Evolutionary conservation across 164 flowering plant species (phyloP), one percentile per base, ranked within the genome.

Genomic region (Houttuynia cordata): DNA sequence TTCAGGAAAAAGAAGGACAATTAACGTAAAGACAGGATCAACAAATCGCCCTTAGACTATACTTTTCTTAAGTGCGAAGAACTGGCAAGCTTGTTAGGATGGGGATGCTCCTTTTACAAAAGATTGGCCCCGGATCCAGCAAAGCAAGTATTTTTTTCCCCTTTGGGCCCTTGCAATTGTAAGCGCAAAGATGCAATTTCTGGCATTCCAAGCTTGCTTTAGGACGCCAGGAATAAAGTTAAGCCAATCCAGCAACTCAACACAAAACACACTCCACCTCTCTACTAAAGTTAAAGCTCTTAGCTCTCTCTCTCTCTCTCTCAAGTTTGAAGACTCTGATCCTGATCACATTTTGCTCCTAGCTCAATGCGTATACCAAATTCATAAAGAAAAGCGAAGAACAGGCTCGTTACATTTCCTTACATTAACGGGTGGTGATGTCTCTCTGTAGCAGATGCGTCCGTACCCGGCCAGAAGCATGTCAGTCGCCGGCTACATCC

Each of bases 21-120:
- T 45, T 45, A 45, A 45, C 49, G 12, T 7, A 45, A 45, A 45
- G 49, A 45, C 49, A 45, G 49, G 1, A 45, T 45, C 49, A 45
- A 45, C 49, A 45, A 45, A 45, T 45, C 17, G 1, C 49, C 49
- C 51, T 59, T 78, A 77, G 87, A 85, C 91, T 81, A 75, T 83
- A 76, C 91, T 74, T 85, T 85, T 83, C 87, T 85, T 85, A 66
- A 72, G 62, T 71, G 52, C 70, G 73, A 84, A 82, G 84, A 78
- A 75, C 80, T 73, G 61, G 60, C 64, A n/a, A n/a, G n/a, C n/a
- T 59, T 51, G 57, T 15, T 8, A 73, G 64, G 59, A 64, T 19
- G 52, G 21, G 42, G 25, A 59, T 7, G 10, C 19, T 42, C 18
- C 10, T 59, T 66, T 60, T 25, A 15, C 41, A 68, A 56, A 73